Conservation (phyloP, 371 early-diverging fungal genomes). For the Mucor plumbeus region DNA sequence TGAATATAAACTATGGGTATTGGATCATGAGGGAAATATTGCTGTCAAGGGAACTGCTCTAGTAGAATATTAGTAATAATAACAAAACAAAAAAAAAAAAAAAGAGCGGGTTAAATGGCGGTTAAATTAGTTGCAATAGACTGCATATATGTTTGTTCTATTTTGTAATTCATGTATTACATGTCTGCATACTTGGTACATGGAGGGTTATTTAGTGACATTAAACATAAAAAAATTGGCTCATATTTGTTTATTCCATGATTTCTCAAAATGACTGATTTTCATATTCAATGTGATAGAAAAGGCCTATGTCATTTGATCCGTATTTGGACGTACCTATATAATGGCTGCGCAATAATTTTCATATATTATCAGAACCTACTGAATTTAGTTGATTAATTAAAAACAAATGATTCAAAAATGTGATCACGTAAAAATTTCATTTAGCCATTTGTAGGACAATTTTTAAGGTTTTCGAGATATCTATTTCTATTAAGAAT, state of each 20-base stretch:
- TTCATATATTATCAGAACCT: neutral
- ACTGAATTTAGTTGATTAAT: neutral
- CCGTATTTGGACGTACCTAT: neutral
- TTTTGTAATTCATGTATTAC: neutral
- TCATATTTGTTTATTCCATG: neutral
- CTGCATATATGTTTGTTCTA: slow-evolving; percentile 3
- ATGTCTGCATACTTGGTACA: too few relatives aligned
- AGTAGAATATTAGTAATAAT: slow-evolving; percentile 6
- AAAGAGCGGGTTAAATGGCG: neutral
- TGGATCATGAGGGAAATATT: slow-evolving; percentile 63
- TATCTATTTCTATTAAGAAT: neutral
- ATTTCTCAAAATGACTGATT: too few relatives aligned
- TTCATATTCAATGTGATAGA: neutral
- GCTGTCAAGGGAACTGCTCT: slow-evolving; percentile 72
- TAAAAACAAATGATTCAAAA: neutral
- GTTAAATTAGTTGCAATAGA: neutral
- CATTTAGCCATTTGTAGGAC: neutral
- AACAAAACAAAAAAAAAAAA: neutral
- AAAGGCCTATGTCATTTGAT: neutral
- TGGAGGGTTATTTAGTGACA: neutral
- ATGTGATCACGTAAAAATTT: neutral
- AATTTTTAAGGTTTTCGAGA: neutral
- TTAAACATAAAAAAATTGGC: neutral
- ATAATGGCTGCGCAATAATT: too few relatives aligned
- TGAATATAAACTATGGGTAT: slow-evolving; percentile 69